Percentiles rank a stretch among this genome's conserved stretches.
These are phyloP conservation scores for Dorcoceras hygrometricum DNA, from an alignment of 257 asterid genomes.

Conservation along the genomic window DNA sequence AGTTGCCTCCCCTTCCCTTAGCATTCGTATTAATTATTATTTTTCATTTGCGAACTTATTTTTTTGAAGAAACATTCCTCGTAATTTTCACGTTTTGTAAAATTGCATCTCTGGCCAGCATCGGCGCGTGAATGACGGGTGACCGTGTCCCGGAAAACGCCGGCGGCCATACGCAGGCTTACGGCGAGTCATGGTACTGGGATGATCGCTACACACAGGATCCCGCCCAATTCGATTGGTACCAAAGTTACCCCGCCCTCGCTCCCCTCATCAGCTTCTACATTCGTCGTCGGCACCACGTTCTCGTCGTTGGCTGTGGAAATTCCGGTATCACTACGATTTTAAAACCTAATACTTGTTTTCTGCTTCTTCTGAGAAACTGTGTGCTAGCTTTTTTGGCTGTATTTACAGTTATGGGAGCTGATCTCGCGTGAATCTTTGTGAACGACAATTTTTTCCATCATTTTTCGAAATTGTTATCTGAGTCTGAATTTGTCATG, in stretches of 20 bases:
- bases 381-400: not conserved
- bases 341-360: not conserved
- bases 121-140: slow-evolving; percentile 28
- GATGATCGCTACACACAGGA: slow-evolving; percentile 64
- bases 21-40: too few relatives aligned
- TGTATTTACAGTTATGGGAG: not conserved
- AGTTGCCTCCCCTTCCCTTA: too few relatives aligned
- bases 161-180: slow-evolving; percentile 45
- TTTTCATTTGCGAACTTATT: too few relatives aligned
- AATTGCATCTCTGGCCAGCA: too few relatives aligned
- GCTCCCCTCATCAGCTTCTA: slow-evolving; percentile 52
- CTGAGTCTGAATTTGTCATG: not conserved
- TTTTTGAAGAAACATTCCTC: too few relatives aligned
- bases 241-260: slow-evolving; percentile 55
- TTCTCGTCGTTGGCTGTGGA: slow-evolving; percentile 73
- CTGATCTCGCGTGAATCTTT: not conserved
- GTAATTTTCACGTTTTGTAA: too few relatives aligned
- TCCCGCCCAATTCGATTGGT: slow-evolving; percentile 68
- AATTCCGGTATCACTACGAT: slow-evolving; percentile 48
- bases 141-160: slow-evolving; percentile 26
- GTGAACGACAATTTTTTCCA: not conserved
- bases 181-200: slow-evolving; percentile 81
- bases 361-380: not conserved
- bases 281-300: slow-evolving; percentile 42
- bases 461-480: not conserved